Percentiles rank a stretch among this genome's conserved stretches.
Conservation (phyloP, 331 rosid species). For the Prunus yedoensis region DNA sequence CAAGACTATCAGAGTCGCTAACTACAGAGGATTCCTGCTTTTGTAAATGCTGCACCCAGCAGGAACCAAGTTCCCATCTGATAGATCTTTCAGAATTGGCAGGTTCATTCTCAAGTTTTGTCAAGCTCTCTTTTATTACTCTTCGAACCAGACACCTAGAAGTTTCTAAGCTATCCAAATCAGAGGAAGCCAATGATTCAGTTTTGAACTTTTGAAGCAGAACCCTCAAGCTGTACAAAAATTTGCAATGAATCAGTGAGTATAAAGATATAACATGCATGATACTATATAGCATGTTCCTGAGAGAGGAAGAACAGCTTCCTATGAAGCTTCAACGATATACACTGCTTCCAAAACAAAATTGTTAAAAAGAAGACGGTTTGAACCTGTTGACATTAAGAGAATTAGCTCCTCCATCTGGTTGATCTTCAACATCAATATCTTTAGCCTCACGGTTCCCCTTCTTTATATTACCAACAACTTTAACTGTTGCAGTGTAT, state of each 20-base stretch:
- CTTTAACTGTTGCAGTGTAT: slow-evolving; percentile 74
- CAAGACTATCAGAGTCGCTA: slow-evolving; percentile 30
- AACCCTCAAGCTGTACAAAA: slow-evolving; percentile 68
- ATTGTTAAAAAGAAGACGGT: slow-evolving; percentile 7
- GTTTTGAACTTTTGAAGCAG: slow-evolving; percentile 60
- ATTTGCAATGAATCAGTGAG: slow-evolving; percentile 16
- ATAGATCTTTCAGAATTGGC: slow-evolving; percentile 46
- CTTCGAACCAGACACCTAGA: slow-evolving; percentile 44
- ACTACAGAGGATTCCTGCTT: slow-evolving; percentile 56
- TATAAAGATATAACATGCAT: slow-evolving; percentile 2
- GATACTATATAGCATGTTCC: background rate
- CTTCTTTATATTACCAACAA: slow-evolving; percentile 53
- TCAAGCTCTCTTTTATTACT: slow-evolving; percentile 61
- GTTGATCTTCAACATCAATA: slow-evolving; percentile 74
- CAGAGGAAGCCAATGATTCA: slow-evolving; percentile 40
- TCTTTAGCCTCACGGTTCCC: slow-evolving; percentile 55
- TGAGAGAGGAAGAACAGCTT: background rate
- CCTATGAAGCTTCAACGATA: background rate
- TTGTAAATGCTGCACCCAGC: slow-evolving; percentile 90
- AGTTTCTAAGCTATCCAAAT: slow-evolving; percentile 45
- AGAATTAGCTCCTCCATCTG: slow-evolving; percentile 91
- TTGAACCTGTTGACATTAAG: slow-evolving; percentile 85
- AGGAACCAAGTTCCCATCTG: slow-evolving; percentile 98
- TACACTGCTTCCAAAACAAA: background rate
- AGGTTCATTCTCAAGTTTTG: slow-evolving; percentile 46